Conservation (phyloP, 495 filamentous ascomycete genomes). For the Trichoderma asperelloides region DNA sequence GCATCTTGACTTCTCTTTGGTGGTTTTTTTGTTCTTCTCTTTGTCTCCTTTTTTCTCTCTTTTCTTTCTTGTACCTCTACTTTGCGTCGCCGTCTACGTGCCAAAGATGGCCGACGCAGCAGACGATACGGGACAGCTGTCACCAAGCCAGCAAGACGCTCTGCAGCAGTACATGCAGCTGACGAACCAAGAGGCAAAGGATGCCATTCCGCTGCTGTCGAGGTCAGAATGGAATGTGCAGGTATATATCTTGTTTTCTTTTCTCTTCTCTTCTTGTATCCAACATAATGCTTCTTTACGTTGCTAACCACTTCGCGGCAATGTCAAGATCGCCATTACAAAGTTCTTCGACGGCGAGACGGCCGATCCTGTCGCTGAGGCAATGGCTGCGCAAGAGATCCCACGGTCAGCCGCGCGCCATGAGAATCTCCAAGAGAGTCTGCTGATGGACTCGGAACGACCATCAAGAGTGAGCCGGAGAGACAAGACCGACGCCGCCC, state of each 20-base stretch:
- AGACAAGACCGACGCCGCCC: slow-evolving; percentile 51
- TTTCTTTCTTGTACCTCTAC: neutral
- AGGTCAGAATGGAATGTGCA: slow-evolving; percentile 95
- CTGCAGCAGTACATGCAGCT: slow-evolving; percentile 83
- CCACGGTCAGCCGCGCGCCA: slow-evolving; percentile 49
- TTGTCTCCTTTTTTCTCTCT: neutral
- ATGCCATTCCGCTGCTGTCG: slow-evolving; percentile 72
- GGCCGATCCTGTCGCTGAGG: slow-evolving; percentile 71
- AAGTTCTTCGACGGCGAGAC: slow-evolving; percentile 97
- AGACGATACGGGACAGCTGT: slow-evolving; percentile 61
- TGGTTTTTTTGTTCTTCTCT: too few relatives aligned
- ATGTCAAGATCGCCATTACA: slow-evolving; percentile 72
- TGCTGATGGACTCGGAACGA: slow-evolving; percentile 24
- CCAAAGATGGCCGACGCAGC: slow-evolving; percentile 18
- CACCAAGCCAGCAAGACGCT: slow-evolving; percentile 63
- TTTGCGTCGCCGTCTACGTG: neutral
- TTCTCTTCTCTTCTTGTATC: neutral
- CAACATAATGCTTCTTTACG: neutral
- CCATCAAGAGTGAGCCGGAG: slow-evolving; percentile 23
- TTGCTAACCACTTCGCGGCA: neutral
- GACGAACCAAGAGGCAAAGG: slow-evolving; percentile 68
- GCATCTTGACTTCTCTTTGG: too few relatives aligned
- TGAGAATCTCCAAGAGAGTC: slow-evolving; percentile 62
- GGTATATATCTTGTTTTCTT: slow-evolving; percentile 33
- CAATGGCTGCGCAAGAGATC: slow-evolving; percentile 51